Base-by-base conservation (phyloP, 1,284 basidiomycete species). In the Schizophyllum amplum region DNA sequence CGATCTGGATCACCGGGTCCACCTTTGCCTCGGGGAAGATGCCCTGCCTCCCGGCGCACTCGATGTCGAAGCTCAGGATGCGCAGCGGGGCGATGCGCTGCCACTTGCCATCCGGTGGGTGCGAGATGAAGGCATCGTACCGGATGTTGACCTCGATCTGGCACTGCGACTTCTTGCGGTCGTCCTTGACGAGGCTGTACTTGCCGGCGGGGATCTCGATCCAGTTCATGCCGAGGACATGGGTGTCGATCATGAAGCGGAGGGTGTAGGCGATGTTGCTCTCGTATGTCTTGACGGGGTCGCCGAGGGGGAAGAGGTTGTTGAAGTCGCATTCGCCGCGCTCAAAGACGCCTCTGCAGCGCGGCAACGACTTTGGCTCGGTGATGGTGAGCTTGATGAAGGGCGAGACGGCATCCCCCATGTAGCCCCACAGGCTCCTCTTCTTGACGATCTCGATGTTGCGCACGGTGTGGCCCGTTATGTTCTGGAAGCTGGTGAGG, bases 171-270 rank as follows among this genome's bases (percentile, higher is more conserved):
- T 79, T 78, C 67, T 85, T 90, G 26, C 79, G 76, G 26, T 76
- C 74, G 6, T 71, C 75, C 0, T 78, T 64, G 17, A 86, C 60
- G 7, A 95, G 64, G 17, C 76, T 75, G 66, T 97, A 98, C 63
- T 83, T 84, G 1, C 90, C 90, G 1, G 86, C 84, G 1, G 89
- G 88, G 20, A 94, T 75, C 70, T 97, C 93, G 47, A 98, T 87
- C 94, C 94, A 98, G 68, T 96, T 98, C 94, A 98, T 98, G 3
- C 94, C 94, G 49, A 94, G 86, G 22, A 98, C 83, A 77, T 92
- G 87, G 4, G 91, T 90, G 66, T 98, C 95, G 60, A 98, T 94
- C 94, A 98, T 98, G 70, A 97, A 98, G 4, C 95, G 84, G 51
- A 98, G 73, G 1, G 81, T 85, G 66, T 92, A 98, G 0, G 83